Conservation (phyloP, 2,329 filamentous ascomycete genomes). For the Beauveria sp. region DNA sequence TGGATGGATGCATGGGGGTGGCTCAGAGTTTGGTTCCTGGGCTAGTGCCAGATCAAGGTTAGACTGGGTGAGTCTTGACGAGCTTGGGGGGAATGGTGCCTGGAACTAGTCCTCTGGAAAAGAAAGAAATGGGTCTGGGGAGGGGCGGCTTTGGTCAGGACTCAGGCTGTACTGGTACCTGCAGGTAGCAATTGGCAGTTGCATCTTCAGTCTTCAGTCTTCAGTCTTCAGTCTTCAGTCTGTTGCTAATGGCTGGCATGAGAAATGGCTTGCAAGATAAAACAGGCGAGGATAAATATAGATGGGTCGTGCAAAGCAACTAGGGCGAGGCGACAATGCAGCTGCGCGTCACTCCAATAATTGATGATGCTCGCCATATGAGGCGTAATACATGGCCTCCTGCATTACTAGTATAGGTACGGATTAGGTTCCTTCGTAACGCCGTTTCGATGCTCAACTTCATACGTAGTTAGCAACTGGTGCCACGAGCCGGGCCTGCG, state of each 20-base stretch:
- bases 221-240: no score
- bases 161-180: neutral
- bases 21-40: constrained; percentile 8
- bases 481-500: neutral
- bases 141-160: neutral
- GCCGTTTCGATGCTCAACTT: neutral
- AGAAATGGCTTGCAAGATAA: neutral
- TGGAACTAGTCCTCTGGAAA: constrained; percentile 1
- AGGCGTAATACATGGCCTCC: neutral
- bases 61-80: neutral
- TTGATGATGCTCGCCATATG: neutral
- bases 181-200: neutral
- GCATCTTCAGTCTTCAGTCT: neutral
- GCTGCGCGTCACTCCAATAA: neutral
- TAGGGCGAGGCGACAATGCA: neutral
- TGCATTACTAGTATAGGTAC: neutral
- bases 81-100: constrained; percentile 7
- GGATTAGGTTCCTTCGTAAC: neutral
- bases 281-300: constrained; percentile 7
- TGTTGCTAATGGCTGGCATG: neutral
- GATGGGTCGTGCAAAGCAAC: neutral
- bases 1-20: neutral
- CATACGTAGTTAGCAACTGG: neutral
- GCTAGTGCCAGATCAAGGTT: constrained; percentile 1
- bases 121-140: neutral